These are phyloP conservation scores for Apiospora saccharicola DNA, from an alignment of 2,329 filamentous ascomycete species.

Conservation along the genomic window DNA sequence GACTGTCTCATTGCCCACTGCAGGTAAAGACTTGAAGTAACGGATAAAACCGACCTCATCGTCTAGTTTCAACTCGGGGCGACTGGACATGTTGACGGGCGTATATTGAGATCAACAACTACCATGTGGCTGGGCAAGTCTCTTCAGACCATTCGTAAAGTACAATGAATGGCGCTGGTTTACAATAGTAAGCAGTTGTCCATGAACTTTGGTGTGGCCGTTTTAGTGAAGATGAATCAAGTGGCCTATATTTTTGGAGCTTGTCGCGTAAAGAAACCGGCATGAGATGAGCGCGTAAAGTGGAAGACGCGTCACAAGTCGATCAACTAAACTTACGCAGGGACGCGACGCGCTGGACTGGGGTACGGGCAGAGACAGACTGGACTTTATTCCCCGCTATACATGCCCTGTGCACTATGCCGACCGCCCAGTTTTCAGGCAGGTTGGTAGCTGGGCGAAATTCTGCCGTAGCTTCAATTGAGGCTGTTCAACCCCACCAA, in stretches of 20 bases:
- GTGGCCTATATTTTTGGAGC: constrained; percentile 2
- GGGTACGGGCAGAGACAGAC: neutral
- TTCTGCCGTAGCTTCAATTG: neutral
- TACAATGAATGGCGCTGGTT: neutral
- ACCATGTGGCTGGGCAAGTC: neutral
- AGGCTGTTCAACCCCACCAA: constrained; percentile 9
- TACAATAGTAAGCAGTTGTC: neutral
- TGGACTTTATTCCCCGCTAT: neutral
- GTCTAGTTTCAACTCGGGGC: constrained; percentile 70
- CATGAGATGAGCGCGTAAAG: constrained; percentile 6
- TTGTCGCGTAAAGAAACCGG: constrained; percentile 6
- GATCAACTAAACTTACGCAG: neutral
- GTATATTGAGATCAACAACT: constrained; percentile 8
- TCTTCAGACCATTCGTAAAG: constrained; percentile 5
- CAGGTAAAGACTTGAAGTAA: constrained; percentile 88
- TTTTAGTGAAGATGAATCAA: neutral
- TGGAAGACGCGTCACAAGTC: constrained; percentile 5
- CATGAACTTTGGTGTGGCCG: neutral
- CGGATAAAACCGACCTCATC: constrained; percentile 97
- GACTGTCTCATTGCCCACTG: constrained; percentile 75
- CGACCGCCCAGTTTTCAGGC: constrained; percentile 3
- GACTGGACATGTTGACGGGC: constrained; percentile 25
- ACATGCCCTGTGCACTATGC: neutral
- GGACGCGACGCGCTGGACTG: constrained; percentile 3
- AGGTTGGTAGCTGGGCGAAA: neutral